These are phyloP conservation scores for Ascoidea rubescens DNA, from an alignment of 805 yeast species.

Conservation along the genomic window DNA sequence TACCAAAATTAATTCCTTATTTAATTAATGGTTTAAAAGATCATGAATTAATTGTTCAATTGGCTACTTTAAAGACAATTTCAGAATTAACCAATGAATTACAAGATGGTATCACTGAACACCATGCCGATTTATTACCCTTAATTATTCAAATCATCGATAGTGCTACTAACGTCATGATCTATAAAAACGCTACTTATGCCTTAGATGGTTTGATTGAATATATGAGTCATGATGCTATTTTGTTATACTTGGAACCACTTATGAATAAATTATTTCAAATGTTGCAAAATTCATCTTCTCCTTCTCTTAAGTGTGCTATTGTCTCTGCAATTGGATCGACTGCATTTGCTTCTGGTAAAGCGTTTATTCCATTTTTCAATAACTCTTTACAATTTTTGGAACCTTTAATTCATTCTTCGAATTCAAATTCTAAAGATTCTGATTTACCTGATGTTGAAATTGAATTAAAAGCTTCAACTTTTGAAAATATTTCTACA, in stretches of 20 bases:
- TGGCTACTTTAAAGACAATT: slow-evolving; percentile 76
- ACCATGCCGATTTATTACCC: slow-evolving; percentile 74
- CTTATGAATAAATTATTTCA: slow-evolving; percentile 80
- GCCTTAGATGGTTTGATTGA: slow-evolving; percentile 90
- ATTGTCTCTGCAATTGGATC: slow-evolving; percentile 95
- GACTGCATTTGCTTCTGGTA: slow-evolving; percentile 91
- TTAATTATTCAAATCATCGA: slow-evolving; percentile 79
- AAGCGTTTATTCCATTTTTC: slow-evolving; percentile 76
- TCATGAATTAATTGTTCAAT: slow-evolving; percentile 56
- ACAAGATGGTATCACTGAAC: slow-evolving; percentile 73
- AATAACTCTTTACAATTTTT: slow-evolving; percentile 65
- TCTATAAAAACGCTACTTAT: slow-evolving; percentile 81
- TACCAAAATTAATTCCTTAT: slow-evolving; percentile 59
- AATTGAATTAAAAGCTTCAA: slow-evolving; percentile 79
- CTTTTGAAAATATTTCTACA: slow-evolving; percentile 87
- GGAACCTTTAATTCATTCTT: slow-evolving; percentile 57
- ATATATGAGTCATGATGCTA: slow-evolving; percentile 78
- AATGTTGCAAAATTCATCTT: slow-evolving; percentile 65
- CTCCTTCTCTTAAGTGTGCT: slow-evolving; percentile 51
- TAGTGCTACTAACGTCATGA: slow-evolving; percentile 65
- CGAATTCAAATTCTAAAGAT: neutral
- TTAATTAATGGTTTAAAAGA: slow-evolving; percentile 70
- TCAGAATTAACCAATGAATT: slow-evolving; percentile 69
- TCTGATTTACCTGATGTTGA: slow-evolving; percentile 77
- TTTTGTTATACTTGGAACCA: slow-evolving; percentile 70